Base-by-base conservation (phyloP, 2,329 filamentous ascomycete genomes). In the Diplodia intermedia region DNA sequence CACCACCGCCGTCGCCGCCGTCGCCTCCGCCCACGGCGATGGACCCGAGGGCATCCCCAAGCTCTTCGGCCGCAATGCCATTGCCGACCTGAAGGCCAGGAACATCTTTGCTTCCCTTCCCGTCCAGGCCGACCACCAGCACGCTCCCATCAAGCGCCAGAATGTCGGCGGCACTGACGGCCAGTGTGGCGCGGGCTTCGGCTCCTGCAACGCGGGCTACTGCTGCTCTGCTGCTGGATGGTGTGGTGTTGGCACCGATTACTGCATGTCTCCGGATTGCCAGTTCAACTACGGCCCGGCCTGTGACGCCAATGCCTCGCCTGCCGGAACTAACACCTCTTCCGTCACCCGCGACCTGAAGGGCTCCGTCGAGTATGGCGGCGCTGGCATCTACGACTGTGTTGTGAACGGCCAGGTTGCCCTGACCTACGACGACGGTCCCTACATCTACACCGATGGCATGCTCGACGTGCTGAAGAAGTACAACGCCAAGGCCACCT, bases 351-450 rank as follows among this genome's bases (percentile, higher is more conserved):
- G 89, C 9, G 80, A 86, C 1, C 81, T 85, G 55, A 69, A 86
- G 2, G 88, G 89, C 15, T 77, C 70, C 4, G 80, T 89, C 3
- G 78, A 80, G 0, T 89, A 90, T 69, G 88, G 88, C 23, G 82
- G 85, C 40, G 81, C 76, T 12, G 84, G 85, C 31, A 86, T 90
- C 69, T 87, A 86, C 71, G 79, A 82, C 70, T 88, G 86, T 71
- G 78, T 78, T n/a, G 80, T 81, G 4, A 80, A 83, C 2, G 86
- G 88, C 65, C 86, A 86, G 12, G 83, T 91, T 72, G 89, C 89
- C 20, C 76, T 91, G 67, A 91, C 89, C 0, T 91, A 86, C 71
- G 89, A 91, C 71, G 89, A 91, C 74, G 89, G 89, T 1, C 89
- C 89, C 26, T 86, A 86, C 70, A 77, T 82, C 23, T 90, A 88